phyloP scores from a whole-genome alignment of 305 asterid genomes.

The Fraxinus sp. region DNA sequence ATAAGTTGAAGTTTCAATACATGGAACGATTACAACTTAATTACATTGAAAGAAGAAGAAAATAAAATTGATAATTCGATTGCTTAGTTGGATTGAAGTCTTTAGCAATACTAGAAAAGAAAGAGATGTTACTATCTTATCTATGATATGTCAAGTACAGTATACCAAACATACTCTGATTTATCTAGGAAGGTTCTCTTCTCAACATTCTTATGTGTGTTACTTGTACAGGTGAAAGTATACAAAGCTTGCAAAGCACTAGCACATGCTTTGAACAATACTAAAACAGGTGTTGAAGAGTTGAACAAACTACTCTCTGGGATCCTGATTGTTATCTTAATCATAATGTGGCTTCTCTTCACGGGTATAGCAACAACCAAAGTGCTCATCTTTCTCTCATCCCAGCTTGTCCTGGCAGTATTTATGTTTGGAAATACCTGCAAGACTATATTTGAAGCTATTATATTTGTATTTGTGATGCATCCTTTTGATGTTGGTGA shows the following conservation, averaged over 20 bases:
- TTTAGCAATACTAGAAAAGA: no score
- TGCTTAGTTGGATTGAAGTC: neutral
- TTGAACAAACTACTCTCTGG: constrained; percentile 11
- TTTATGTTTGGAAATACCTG: constrained; percentile 18
- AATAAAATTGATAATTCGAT: no score
- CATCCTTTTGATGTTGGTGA: constrained; percentile 6
- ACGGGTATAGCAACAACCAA: constrained; percentile 1
- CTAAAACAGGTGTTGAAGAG: constrained; percentile 16
- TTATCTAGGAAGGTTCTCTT: neutral
- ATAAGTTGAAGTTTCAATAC: neutral
- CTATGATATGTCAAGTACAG: neutral
- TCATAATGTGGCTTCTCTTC: constrained; percentile 1
- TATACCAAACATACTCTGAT: neutral
- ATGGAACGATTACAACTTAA: neutral
- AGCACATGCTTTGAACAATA: constrained; percentile 7
- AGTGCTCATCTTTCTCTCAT: neutral
- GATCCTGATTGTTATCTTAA: neutral
- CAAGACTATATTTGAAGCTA: neutral
- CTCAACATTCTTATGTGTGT: neutral
- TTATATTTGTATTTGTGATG: neutral
- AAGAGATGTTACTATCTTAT: neutral
- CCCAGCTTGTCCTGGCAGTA: constrained; percentile 9
- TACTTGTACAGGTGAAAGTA: neutral
- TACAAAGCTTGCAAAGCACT: constrained; percentile 18
- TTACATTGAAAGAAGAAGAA: neutral